phyloP scores from a whole-genome alignment of 345 rosid species.

The Salix dunnii region DNA sequence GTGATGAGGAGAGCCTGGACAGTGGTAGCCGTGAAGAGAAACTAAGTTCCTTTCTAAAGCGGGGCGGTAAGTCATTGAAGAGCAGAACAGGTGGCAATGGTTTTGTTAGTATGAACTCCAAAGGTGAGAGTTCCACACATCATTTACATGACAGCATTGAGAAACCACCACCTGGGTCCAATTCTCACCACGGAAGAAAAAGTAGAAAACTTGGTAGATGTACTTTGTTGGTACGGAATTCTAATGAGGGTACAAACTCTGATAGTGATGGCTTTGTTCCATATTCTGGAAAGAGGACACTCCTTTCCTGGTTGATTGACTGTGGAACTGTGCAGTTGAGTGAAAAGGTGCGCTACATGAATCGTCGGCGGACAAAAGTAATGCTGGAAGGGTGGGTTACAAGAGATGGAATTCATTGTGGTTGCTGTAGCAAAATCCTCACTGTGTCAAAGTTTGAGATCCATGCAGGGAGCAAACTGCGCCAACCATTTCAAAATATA shows the following conservation, averaged over 20 bases:
- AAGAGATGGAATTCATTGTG: slow-evolving; percentile 35
- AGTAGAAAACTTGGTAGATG: slow-evolving; percentile 64
- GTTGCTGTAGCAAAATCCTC: slow-evolving; percentile 36
- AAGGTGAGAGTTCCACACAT: slow-evolving; percentile 35
- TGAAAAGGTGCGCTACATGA: slow-evolving; percentile 36
- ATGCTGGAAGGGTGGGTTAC: slow-evolving; percentile 38
- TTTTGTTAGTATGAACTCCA: slow-evolving; percentile 31
- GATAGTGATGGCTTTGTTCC: slow-evolving; percentile 33
- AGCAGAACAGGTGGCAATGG: slow-evolving; percentile 35
- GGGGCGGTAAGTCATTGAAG: slow-evolving; percentile 47
- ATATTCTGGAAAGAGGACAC: slow-evolving; percentile 26
- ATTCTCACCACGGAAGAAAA: slow-evolving; percentile 60
- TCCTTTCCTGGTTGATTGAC: slow-evolving; percentile 34
- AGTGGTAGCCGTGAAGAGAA: slow-evolving; percentile 66
- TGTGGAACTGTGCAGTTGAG: slow-evolving; percentile 30
- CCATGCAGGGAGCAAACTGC: slow-evolving; percentile 36
- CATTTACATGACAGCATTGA: slow-evolving; percentile 27
- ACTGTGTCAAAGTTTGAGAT: slow-evolving; percentile 37
- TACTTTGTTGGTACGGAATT: slow-evolving; percentile 24
- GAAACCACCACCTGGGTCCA: slow-evolving; percentile 36
- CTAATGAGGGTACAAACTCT: slow-evolving; percentile 17
- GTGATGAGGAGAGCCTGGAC: slow-evolving; percentile 26
- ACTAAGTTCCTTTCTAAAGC: slow-evolving; percentile 59
- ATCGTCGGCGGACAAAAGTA: slow-evolving; percentile 29
- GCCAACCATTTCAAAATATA: slow-evolving; percentile 35